These are phyloP conservation scores for Ophiostoma quercus DNA, from an alignment of 2,329 filamentous ascomycete genomes.

Conservation along the genomic window DNA sequence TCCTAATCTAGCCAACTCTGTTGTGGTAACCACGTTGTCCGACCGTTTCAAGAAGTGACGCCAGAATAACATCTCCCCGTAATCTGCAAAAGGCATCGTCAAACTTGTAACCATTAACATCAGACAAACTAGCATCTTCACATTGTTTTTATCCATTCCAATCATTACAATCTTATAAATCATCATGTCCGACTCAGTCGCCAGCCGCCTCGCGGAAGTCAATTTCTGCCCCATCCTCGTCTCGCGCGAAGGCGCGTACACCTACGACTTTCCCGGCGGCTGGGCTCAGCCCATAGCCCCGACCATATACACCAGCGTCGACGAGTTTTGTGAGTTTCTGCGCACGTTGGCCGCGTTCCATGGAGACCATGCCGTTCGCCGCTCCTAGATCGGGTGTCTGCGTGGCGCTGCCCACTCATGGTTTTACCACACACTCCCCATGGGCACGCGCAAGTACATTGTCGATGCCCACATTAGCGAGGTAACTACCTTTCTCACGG, in stretches of 20 bases:
- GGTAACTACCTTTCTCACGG: background rate
- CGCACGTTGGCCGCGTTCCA: slow-evolving; percentile 57
- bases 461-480: slow-evolving; percentile 4
- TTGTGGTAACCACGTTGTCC: background rate
- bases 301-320: slow-evolving; percentile 32
- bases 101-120: background rate
- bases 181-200: background rate
- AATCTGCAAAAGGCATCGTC: background rate
- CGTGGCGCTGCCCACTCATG: slow-evolving; percentile 9
- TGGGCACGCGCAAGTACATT: slow-evolving; percentile 9
- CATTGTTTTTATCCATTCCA: background rate
- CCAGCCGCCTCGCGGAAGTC: background rate
- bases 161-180: background rate
- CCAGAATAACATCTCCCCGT: background rate
- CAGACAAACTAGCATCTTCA: background rate
- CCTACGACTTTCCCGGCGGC: background rate
- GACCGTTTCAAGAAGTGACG: background rate
- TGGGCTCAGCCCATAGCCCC: background rate
- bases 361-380: slow-evolving; percentile 9
- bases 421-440: slow-evolving; percentile 8
- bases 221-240: background rate
- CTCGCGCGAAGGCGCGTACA: background rate
- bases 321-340: slow-evolving; percentile 29
- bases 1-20: background rate
- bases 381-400: slow-evolving; percentile 8